Conservation (phyloP, 495 filamentous ascomycete genomes). For the Neurospora sp. region DNA sequence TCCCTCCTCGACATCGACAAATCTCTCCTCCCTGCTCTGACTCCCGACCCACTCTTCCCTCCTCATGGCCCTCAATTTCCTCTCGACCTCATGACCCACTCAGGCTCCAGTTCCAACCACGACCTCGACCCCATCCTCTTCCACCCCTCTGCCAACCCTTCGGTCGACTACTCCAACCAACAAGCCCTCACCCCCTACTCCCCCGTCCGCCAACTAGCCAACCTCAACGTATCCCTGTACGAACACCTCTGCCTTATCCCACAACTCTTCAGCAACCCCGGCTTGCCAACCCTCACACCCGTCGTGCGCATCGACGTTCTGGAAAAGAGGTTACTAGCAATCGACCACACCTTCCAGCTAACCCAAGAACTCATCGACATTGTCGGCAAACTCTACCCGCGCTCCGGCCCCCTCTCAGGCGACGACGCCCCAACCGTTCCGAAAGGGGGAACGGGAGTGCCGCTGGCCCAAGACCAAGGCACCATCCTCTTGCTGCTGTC, state of each 20-base stretch:
- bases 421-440: background rate
- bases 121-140: background rate
- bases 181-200: background rate
- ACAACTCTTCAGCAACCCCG: background rate
- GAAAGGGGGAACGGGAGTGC: background rate
- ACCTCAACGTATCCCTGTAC: constrained; percentile 3
- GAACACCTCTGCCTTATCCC: constrained; percentile 1
- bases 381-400: background rate
- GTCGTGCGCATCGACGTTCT: background rate
- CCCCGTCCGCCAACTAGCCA: constrained; percentile 3
- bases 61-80: background rate
- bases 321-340: background rate
- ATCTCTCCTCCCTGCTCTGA: background rate
- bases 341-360: constrained; percentile 3
- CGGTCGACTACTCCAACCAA: background rate
- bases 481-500: constrained; percentile 3
- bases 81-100: background rate
- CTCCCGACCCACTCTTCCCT: background rate
- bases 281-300: background rate
- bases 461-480: background rate
- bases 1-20: background rate
- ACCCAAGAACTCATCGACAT: constrained; percentile 5
- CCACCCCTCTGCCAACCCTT: background rate
- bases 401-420: background rate
- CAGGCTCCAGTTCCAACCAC: background rate